phyloP scores from a whole-genome alignment of 352 stramenopile genomes.

The Discostella stelligera region DNA sequence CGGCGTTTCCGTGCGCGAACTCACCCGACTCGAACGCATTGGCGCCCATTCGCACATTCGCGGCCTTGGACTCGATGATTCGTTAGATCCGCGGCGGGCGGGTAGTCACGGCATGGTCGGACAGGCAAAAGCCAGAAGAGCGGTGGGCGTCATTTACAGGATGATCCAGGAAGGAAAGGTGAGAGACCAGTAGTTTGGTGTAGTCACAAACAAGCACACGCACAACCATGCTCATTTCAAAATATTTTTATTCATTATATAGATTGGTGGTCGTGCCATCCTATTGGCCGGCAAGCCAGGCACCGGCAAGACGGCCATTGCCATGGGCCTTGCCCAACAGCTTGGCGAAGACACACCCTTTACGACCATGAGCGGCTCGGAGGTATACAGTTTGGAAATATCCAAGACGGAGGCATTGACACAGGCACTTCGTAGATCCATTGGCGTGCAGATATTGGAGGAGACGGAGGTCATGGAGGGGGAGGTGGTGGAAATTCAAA shows the following conservation, averaged over 20 bases:
- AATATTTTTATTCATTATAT: neutral
- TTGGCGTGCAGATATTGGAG: conserved; percentile 98
- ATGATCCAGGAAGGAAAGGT: conserved; percentile 98
- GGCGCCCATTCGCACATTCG: conserved; percentile 98
- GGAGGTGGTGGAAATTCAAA: conserved; percentile 99
- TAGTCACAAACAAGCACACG: neutral
- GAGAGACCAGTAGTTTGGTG: conserved; percentile 1
- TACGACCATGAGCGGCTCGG: conserved; percentile 95
- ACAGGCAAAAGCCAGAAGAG: conserved; percentile 89
- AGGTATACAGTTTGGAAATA: conserved; percentile 99
- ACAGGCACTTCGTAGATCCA: conserved; percentile 93
- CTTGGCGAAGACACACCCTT: conserved; percentile 98
- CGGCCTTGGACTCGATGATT: conserved; percentile 96
- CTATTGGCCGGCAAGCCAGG: conserved; percentile 94
- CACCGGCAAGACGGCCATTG: conserved; percentile 97
- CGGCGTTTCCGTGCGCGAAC: conserved; percentile 86
- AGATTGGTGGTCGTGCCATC: conserved; percentile 94
- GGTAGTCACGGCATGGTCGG: conserved; percentile 96
- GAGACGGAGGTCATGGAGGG: conserved; percentile 99
- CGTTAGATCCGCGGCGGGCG: conserved; percentile 88
- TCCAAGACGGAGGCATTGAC: conserved; percentile 99
- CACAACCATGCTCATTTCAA: conserved; percentile 1
- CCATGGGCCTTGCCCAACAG: conserved; percentile 95
- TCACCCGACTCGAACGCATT: conserved; percentile 95
- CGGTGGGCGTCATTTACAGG: conserved; percentile 91